Conservation (phyloP, 306 rosid species). For the Prunus fruticosa region DNA sequence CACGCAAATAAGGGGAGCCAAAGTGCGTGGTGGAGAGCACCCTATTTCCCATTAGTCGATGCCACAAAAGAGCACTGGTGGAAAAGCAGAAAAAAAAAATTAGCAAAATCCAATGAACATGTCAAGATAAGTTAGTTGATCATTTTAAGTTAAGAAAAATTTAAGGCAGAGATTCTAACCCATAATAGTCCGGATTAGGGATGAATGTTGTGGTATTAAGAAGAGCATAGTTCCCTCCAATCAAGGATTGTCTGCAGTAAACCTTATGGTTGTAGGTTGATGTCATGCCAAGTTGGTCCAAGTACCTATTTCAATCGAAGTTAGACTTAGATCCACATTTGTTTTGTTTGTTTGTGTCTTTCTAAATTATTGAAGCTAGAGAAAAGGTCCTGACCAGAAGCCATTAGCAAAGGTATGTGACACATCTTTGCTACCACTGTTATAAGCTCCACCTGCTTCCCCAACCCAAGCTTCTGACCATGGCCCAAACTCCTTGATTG, state of each 20-base stretch:
- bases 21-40: constrained; percentile 33
- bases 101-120: neutral
- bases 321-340: neutral
- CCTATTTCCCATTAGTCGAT: constrained; percentile 47
- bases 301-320: constrained; percentile 37
- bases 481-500: constrained; percentile 30
- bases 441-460: constrained; percentile 74
- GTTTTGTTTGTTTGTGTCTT: neutral
- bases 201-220: constrained; percentile 57
- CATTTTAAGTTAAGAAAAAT: neutral
- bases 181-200: constrained; percentile 69
- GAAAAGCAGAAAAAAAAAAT: neutral
- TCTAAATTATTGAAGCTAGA: neutral
- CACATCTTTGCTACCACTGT: constrained; percentile 66
- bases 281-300: constrained; percentile 71
- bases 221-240: constrained; percentile 69
- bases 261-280: constrained; percentile 49
- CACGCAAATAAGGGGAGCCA: constrained; percentile 40
- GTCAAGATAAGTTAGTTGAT: neutral
- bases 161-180: constrained; percentile 24
- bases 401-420: constrained; percentile 61
- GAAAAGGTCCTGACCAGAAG: constrained; percentile 40
- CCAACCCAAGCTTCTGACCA: constrained; percentile 67
- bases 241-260: constrained; percentile 58
- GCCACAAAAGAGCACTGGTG: constrained; percentile 48